Evolutionary conservation across 2,329 filamentous ascomycete species (phyloP).

Genomic region (Penicillium psychrosexuale): DNA sequence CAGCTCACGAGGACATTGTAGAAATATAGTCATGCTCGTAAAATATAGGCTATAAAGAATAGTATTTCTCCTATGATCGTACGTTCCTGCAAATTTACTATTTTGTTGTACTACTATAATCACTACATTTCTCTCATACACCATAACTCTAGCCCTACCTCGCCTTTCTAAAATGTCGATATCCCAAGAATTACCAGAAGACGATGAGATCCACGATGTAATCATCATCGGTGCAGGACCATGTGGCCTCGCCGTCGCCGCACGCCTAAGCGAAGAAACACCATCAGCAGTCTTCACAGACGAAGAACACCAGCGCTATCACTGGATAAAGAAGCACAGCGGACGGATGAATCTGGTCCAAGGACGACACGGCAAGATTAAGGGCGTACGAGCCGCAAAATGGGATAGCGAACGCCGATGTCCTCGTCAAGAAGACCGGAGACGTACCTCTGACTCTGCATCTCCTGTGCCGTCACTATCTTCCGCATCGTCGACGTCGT

Average conservation of each 20-base stretch:
- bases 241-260: conserved; percentile 69
- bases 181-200: not conserved
- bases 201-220: conserved; percentile 52
- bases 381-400: conserved; percentile 29
- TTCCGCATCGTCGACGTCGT: conserved; percentile 11
- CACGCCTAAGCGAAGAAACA: conserved; percentile 67
- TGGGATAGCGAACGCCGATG: conserved; percentile 21
- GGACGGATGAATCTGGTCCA: conserved; percentile 53
- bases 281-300: conserved; percentile 80
- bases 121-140: not conserved
- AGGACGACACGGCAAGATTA: conserved; percentile 27
- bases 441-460: conserved; percentile 16
- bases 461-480: conserved; percentile 24
- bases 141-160: not conserved
- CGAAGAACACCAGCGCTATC: conserved; percentile 76
- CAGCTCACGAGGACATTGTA: conserved; percentile 20
- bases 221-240: conserved; percentile 73
- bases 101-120: not conserved
- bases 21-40: not conserved
- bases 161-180: conserved; percentile 4
- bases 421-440: conserved; percentile 2
- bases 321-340: conserved; percentile 68
- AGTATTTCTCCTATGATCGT: not conserved
- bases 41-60: not conserved
- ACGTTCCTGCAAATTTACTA: not conserved